Percentiles rank a stretch among this genome's conserved stretches.
Conservation (phyloP, 371 early-diverging fungal genomes). For the Syncephalastrum sp. region DNA sequence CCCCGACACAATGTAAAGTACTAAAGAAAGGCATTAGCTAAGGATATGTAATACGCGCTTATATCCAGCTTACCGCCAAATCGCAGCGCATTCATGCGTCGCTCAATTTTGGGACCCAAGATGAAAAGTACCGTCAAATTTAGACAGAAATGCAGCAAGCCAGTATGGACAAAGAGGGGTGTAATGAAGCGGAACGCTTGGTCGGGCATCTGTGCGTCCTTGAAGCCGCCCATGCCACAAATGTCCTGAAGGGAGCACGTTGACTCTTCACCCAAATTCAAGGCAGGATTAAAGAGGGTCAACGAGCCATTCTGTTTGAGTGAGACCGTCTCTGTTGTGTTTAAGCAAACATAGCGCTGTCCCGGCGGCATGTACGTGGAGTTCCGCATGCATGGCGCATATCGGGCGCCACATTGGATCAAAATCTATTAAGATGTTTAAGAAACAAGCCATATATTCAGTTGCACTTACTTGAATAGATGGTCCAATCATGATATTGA, state of each 20-base stretch:
- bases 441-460: neutral
- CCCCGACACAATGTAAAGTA: slow-evolving; percentile 55
- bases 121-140: slow-evolving; percentile 62
- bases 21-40: neutral
- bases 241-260: slow-evolving; percentile 42
- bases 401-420: slow-evolving; percentile 47
- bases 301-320: neutral
- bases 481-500: slow-evolving; percentile 27
- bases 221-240: slow-evolving; percentile 50
- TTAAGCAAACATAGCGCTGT: slow-evolving; percentile 30
- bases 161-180: slow-evolving; percentile 77
- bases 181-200: slow-evolving; percentile 76
- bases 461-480: slow-evolving; percentile 19
- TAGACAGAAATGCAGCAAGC: slow-evolving; percentile 65
- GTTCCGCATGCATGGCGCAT: slow-evolving; percentile 54
- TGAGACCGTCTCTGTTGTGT: slow-evolving; percentile 11
- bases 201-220: slow-evolving; percentile 31
- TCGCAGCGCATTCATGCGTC: slow-evolving; percentile 66
- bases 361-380: slow-evolving; percentile 24
- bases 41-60: neutral
- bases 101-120: slow-evolving; percentile 64
- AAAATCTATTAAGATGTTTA: slow-evolving; percentile 26
- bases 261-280: neutral
- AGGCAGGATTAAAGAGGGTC: slow-evolving; percentile 14
- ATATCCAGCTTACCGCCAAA: slow-evolving; percentile 39